phyloP scores from a whole-genome alignment of 257 asterid genomes.

The Osmanthus fragrans region DNA sequence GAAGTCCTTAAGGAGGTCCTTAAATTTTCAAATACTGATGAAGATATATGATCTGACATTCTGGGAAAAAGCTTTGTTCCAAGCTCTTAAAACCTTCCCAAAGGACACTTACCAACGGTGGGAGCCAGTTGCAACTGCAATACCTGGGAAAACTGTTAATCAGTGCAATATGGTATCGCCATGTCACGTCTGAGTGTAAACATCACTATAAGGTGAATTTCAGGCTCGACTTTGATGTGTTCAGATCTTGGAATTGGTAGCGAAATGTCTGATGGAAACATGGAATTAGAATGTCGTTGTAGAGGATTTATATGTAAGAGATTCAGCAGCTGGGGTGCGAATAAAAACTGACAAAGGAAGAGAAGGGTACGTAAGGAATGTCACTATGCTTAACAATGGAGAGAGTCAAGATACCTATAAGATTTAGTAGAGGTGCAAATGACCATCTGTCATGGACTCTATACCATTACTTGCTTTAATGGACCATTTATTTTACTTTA shows the following conservation, averaged over 20 bases:
- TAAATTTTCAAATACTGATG: no score
- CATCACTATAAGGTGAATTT: constrained; percentile 69
- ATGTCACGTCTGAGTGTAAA: constrained; percentile 75
- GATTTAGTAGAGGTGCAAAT: constrained; percentile 87
- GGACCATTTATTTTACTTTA: no score
- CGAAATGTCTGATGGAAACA: constrained; percentile 96
- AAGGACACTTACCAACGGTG: no score
- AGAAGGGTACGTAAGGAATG: constrained; percentile 73
- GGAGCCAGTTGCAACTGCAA: no score
- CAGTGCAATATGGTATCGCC: constrained; percentile 58
- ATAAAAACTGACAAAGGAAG: constrained; percentile 86
- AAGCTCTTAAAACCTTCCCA: no score
- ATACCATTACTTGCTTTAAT: no score
- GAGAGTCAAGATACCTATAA: constrained; percentile 76
- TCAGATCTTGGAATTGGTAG: constrained; percentile 96
- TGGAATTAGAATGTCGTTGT: constrained; percentile 63
- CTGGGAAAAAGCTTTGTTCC: no score
- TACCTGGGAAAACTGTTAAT: no score
- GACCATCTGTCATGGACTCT: no score
- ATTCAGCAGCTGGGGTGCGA: constrained; percentile 86
- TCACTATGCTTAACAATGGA: constrained; percentile 73
- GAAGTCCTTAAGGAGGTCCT: no score
- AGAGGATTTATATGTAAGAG: constrained; percentile 67
- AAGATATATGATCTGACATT: no score
- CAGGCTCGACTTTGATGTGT: constrained; percentile 93